Conservation (phyloP, 495 filamentous ascomycete genomes). For the Aspergillus avenaceus region DNA sequence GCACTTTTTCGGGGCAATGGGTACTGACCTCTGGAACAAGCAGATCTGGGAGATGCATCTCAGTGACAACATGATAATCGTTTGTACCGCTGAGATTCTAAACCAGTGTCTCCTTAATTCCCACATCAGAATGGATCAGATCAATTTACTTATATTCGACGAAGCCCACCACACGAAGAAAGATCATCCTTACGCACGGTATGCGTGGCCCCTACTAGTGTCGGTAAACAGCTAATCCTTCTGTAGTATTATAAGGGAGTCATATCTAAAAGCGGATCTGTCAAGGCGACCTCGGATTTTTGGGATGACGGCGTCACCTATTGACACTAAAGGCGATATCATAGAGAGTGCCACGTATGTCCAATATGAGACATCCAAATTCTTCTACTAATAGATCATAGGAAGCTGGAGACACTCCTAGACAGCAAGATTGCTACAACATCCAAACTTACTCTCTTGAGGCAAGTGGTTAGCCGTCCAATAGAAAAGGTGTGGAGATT, state of each 20-base stretch:
- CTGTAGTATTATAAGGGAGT: conserved; percentile 76
- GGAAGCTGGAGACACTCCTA: conserved; percentile 73
- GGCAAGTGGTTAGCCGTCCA: conserved; percentile 54
- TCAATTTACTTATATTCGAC: conserved; percentile 93
- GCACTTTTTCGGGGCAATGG: conserved; percentile 74
- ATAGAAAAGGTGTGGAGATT: conserved; percentile 61
- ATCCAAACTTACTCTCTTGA: conserved; percentile 58
- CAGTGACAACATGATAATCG: conserved; percentile 75
- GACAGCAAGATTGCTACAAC: conserved; percentile 81
- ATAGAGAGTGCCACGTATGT: conserved; percentile 59
- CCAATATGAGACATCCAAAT: not conserved
- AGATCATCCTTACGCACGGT: conserved; percentile 83
- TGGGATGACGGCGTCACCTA: conserved; percentile 95
- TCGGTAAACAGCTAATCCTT: conserved; percentile 7
- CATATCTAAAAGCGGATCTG: conserved; percentile 53
- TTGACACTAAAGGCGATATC: conserved; percentile 77
- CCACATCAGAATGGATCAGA: conserved; percentile 74
- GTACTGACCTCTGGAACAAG: conserved; percentile 60
- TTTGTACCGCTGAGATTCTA: conserved; percentile 89
- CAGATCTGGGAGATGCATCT: conserved; percentile 67
- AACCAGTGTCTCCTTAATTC: conserved; percentile 73
- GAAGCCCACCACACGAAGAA: conserved; percentile 98
- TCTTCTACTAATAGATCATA: conserved; percentile 19
- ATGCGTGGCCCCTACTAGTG: not conserved
- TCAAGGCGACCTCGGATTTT: conserved; percentile 71